Percentiles rank a stretch among this genome's conserved stretches.
Conservation (phyloP, 2,329 filamentous ascomycete genomes). For the Ophiosphaerella herpotricha region DNA sequence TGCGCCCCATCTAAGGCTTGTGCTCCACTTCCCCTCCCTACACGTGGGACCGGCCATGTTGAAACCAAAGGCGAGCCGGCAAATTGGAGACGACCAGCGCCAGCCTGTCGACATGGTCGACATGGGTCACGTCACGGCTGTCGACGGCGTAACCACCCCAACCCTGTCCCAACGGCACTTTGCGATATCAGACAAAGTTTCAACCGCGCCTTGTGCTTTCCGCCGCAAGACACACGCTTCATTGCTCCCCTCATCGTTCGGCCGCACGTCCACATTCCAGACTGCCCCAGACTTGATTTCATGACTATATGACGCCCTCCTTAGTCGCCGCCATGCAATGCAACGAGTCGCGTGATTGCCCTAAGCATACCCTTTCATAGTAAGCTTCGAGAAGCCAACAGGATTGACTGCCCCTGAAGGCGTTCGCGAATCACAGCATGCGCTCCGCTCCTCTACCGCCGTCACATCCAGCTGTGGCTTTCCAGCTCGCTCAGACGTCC, state of each 20-base stretch:
- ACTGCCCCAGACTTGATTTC: not conserved
- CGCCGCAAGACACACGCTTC: not conserved
- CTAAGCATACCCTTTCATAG: slow-evolving; percentile 10
- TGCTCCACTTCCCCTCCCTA: slow-evolving; percentile 23
- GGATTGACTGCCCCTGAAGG: slow-evolving; percentile 27
- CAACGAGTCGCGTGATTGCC: slow-evolving; percentile 34
- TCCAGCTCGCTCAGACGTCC: slow-evolving; percentile 18
- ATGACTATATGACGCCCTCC: slow-evolving; percentile 9
- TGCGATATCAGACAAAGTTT: slow-evolving; percentile 11
- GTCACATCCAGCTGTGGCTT: slow-evolving; percentile 10
- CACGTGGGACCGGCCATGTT: slow-evolving; percentile 24
- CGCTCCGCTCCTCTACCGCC: slow-evolving; percentile 25
- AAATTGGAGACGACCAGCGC: slow-evolving; percentile 25
- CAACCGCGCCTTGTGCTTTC: slow-evolving; percentile 2
- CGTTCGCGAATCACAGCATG: slow-evolving; percentile 31
- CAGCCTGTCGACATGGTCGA: slow-evolving; percentile 26
- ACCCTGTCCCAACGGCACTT: slow-evolving; percentile 14
- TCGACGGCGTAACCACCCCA: slow-evolving; percentile 25
- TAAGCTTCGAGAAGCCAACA: slow-evolving; percentile 36
- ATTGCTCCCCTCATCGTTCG: not conserved
- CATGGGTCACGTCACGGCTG: slow-evolving; percentile 23
- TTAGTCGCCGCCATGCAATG: slow-evolving; percentile 16
- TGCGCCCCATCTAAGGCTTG: slow-evolving; percentile 22
- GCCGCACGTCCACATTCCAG: too few relatives aligned
- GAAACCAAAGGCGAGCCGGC: slow-evolving; percentile 35